Evolutionary conservation across 208 protist genomes (phyloP).

Genomic region (Trichomonas vaginalis): DNA sequence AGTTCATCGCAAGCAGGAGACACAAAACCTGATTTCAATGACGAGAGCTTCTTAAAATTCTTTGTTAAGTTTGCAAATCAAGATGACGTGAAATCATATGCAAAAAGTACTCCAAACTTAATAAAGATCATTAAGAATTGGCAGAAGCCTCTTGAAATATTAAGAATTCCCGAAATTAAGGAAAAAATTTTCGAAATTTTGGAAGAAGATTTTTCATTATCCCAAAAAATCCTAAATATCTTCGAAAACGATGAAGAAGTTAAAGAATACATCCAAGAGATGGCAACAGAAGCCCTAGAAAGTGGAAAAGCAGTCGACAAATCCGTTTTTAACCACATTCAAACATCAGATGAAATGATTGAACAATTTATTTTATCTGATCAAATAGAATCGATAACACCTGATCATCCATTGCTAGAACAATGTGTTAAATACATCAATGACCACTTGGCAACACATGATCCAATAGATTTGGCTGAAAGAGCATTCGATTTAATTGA

Average conservation of each 20-base stretch:
- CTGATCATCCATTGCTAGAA: not conserved
- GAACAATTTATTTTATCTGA: not conserved
- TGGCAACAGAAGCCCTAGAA: not conserved
- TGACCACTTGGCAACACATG: not conserved
- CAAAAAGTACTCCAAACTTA: not conserved
- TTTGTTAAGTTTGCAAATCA: not conserved
- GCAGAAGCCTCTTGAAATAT: not conserved
- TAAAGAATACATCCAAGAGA: not conserved
- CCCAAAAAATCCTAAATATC: not conserved
- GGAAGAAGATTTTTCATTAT: not conserved
- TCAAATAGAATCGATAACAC: not conserved
- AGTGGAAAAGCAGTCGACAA: not conserved
- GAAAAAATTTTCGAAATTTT: not conserved
- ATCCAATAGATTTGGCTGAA: not conserved
- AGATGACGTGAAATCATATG: not conserved
- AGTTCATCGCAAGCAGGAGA: not conserved
- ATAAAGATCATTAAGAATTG: not conserved
- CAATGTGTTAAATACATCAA: not conserved
- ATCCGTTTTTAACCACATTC: not conserved
- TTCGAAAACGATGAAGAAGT: not conserved
- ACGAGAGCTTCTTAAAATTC: not conserved
- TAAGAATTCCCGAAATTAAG: not conserved
- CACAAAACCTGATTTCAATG: not conserved
- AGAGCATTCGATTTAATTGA: not conserved
- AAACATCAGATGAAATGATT: not conserved